Base-by-base conservation (phyloP, 345 rosid genomes). In the Citrus maxima region DNA sequence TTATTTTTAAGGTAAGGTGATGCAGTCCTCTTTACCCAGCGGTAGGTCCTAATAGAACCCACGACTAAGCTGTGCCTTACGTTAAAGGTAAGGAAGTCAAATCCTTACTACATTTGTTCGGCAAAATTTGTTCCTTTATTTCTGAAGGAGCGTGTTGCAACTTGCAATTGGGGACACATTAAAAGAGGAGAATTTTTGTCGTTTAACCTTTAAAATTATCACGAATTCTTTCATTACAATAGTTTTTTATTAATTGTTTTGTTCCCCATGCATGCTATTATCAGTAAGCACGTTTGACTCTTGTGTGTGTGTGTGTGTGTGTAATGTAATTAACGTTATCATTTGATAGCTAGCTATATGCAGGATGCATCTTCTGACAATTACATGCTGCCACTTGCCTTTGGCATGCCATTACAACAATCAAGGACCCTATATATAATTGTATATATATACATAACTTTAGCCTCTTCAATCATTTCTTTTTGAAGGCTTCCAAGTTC, bases 11-110 rank as follows among this genome's bases (percentile, higher is more conserved):
- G 27, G 1, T 27, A 27, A 27, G 27, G 0, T 27, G 27, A 28
- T 30, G 5, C 5, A 4, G 34, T 0, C 5, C 0, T 4, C 34
- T 32, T 32, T 32, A 32, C 34, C 5, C n/a, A 4, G 4, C 0
- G 5, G 0, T 32, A 5, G 34, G 0, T 32, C 0, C 5, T 32
- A 32, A 32, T 32, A 0, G 4, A 32, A 32, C 34, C 0, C 34
- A 32, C 0, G 0, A 32, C 34, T 32, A 0, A 32, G 34, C 0
- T 32, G 4, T 32, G 4, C 0, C 0, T 32, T 32, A 4, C 0
- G 34, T 32, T 32, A 32, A 32, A 32, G 0, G 0, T 32, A 4
- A 32, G 34, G 5, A 0, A 32, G 34, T 0, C 0, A 32, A 32
- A 32, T 0, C 34, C 34, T 54, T 4, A 16, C 2, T 35, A 35